A percentile compares a stretch with the other conserved stretches of the same genome.
These are phyloP conservation scores for Aspergillus egyptiacus DNA, from an alignment of 495 filamentous ascomycete genomes.

Conservation along the genomic window DNA sequence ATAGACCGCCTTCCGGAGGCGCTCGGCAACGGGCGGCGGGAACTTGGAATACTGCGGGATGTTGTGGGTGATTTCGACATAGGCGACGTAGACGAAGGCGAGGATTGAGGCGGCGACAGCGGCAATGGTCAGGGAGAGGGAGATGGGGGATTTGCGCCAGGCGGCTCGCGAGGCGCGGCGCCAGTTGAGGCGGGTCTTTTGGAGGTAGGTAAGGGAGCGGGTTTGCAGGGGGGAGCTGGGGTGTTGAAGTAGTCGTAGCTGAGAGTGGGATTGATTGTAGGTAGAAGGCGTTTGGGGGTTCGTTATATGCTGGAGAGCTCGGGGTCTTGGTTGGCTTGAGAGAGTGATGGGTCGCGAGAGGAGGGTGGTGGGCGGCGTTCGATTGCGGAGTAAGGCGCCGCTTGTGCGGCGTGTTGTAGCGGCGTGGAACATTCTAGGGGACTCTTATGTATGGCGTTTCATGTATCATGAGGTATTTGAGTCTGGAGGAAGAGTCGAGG, in stretches of 20 bases:
- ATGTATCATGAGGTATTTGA: not conserved
- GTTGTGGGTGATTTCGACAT: slow-evolving; percentile 61
- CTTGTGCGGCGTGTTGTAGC: slow-evolving; percentile 29
- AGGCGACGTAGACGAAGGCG: slow-evolving; percentile 40
- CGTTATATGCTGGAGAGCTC: not conserved
- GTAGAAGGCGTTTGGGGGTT: not conserved
- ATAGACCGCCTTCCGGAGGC: slow-evolving; percentile 80
- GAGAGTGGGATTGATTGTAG: not conserved
- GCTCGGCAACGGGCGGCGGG: slow-evolving; percentile 70
- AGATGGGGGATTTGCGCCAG: slow-evolving; percentile 44
- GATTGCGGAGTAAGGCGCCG: slow-evolving; percentile 16
- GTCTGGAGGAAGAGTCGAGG: not conserved
- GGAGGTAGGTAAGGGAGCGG: slow-evolving; percentile 12
- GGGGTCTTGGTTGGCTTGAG: slow-evolving; percentile 5
- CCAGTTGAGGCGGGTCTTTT: slow-evolving; percentile 26
- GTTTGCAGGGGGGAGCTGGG: not conserved
- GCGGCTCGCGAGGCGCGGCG: slow-evolving; percentile 38
- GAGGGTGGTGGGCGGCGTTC: slow-evolving; percentile 10
- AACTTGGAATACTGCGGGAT: slow-evolving; percentile 64
- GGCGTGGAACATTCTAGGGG: slow-evolving; percentile 30
- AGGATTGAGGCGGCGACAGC: slow-evolving; percentile 36
- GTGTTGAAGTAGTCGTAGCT: too few species aligned
- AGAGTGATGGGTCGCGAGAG: slow-evolving; percentile 6
- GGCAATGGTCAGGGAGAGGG: slow-evolving; percentile 45
- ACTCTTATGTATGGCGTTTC: not conserved